Evolutionary conservation across 305 asterid genomes (phyloP).

Genomic region (Fraxinus xanthoxyloides): DNA sequence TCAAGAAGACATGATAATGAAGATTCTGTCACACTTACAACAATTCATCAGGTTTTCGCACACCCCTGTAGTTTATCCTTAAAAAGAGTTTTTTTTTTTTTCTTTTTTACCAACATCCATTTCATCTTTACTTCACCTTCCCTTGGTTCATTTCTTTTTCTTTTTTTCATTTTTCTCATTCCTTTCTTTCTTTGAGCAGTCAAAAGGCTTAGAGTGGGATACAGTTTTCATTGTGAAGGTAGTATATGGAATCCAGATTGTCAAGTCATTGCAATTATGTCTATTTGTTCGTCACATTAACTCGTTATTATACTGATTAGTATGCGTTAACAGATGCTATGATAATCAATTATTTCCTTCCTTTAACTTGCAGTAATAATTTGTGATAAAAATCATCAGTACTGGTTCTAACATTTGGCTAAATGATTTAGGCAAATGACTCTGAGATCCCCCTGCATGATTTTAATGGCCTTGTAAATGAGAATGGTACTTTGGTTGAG

Average conservation of each 20-base stretch:
- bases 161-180: background rate
- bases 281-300: background rate
- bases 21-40: constrained; percentile 90
- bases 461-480: constrained; percentile 59
- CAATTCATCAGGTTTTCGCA: constrained; percentile 88
- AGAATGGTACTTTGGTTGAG: constrained; percentile 66
- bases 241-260: constrained; percentile 25
- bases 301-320: constrained; percentile 1
- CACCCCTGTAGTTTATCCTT: constrained; percentile 15
- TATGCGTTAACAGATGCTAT: background rate
- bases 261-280: constrained; percentile 11
- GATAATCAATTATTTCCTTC: constrained; percentile 2
- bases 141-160: background rate
- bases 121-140: constrained; percentile 14
- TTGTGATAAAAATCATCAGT: constrained; percentile 12
- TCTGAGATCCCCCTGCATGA: constrained; percentile 94
- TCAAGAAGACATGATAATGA: constrained; percentile 74
- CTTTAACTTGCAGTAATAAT: constrained; percentile 11
- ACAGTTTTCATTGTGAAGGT: constrained; percentile 98
- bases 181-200: constrained; percentile 47
- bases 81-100: constrained; percentile 2
- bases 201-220: constrained; percentile 99
- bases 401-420: constrained; percentile 27
- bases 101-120: constrained; percentile 18
- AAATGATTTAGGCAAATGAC: constrained; percentile 71